Conservation (phyloP, 768 basidiomycete genomes). For the Dentipellis fragilis region DNA sequence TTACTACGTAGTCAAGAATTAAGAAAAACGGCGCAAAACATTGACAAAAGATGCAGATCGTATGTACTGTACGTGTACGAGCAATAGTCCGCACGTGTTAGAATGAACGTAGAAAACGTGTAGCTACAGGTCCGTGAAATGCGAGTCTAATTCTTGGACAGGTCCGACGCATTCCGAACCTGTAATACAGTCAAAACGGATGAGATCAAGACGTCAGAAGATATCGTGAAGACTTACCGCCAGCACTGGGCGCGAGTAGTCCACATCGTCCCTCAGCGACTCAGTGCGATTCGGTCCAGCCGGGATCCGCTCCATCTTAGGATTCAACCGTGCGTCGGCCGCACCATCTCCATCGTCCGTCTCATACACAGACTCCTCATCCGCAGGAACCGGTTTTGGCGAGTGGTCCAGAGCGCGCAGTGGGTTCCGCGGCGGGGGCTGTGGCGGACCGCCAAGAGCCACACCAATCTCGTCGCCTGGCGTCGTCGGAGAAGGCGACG, state of each 20-base stretch:
- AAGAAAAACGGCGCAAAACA: too few relatives aligned
- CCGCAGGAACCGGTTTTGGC: not conserved
- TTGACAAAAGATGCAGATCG: not conserved
- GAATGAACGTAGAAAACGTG: not conserved
- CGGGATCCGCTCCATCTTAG: not conserved
- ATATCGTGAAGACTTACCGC: not conserved
- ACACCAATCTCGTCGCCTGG: not conserved
- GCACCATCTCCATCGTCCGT: not conserved
- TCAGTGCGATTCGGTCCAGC: not conserved
- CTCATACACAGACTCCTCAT: not conserved
- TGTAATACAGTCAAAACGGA: not conserved
- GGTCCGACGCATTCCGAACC: not conserved
- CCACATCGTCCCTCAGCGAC: conserved; percentile 4
- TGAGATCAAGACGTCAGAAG: not conserved
- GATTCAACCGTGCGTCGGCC: conserved; percentile 5
- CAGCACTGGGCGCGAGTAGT: conserved; percentile 6
- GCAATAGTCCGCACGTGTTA: not conserved
- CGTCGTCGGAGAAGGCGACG: not conserved
- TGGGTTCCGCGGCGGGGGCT: conserved; percentile 9
- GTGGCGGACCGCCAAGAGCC: not conserved
- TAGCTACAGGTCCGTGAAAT: not conserved
- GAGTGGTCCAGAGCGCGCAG: not conserved
- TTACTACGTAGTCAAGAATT: not conserved
- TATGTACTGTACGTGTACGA: not conserved
- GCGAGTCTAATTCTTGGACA: not conserved